Conservation (phyloP, 805 yeast species). For the Komagataella pseudopastoris region DNA sequence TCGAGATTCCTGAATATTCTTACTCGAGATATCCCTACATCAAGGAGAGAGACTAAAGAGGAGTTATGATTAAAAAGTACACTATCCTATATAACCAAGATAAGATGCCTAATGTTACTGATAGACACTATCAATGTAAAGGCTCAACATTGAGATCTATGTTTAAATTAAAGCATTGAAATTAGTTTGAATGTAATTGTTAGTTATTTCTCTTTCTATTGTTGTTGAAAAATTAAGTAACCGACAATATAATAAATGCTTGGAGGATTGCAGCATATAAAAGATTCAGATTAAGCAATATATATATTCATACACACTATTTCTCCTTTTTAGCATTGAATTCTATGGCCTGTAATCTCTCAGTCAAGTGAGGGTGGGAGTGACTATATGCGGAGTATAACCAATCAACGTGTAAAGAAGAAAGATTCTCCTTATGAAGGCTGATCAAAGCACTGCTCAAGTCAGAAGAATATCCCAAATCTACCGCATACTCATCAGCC, state of each 20-base stretch:
- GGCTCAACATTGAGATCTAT: neutral
- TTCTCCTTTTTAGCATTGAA: constrained; percentile 16
- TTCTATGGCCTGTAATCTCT: constrained; percentile 64
- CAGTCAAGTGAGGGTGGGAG: constrained; percentile 86
- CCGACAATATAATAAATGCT: too few species aligned
- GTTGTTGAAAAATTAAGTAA: too few species aligned
- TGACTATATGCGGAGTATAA: constrained; percentile 79
- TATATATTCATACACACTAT: neutral
- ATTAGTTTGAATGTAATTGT: too few species aligned
- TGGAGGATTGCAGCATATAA: neutral
- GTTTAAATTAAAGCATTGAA: neutral
- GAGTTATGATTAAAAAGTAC: too few species aligned
- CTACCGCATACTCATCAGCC: constrained; percentile 80
- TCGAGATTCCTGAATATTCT: neutral
- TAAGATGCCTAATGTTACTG: too few species aligned
- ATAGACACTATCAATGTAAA: neutral
- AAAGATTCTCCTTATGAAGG: constrained; percentile 68
- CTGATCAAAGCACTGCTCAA: constrained; percentile 63
- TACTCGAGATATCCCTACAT: too few species aligned
- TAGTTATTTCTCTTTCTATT: too few species aligned
- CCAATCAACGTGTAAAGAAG: constrained; percentile 83
- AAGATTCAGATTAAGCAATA: neutral
- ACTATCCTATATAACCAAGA: neutral
- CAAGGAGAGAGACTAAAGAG: too few species aligned
- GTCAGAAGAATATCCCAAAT: constrained; percentile 55